Evolutionary conservation across 345 rosid species (phyloP), one percentile per base, ranked within the genome.

Genomic region (Angophora floribunda): DNA sequence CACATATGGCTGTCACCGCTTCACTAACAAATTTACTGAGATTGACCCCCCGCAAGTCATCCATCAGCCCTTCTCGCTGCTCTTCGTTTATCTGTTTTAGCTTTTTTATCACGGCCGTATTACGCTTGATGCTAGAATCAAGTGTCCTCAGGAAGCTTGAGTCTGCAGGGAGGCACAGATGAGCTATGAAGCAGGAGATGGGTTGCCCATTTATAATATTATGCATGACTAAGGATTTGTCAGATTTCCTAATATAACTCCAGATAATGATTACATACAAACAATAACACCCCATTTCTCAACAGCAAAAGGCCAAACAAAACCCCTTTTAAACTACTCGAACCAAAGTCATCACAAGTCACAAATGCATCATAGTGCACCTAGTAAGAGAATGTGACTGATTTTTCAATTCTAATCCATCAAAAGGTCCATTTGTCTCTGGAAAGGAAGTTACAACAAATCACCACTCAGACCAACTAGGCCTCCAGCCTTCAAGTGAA

Each of bases 1-100:
- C 99, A 93, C 99, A 98, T 87, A 96, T 96, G 86, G 98, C 95
- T 57, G 97, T 92, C 87, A 97, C 99, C 19, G 98, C 99, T 93
- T 97, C 99, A 90, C 98, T 97, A 51, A 98, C 99, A 88, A 97
- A 97, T 93, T 97, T 98, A 92, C 99, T 96, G 57, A 97, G 94
- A 85, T 98, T 97, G 36, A 97, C 97, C 92, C 92, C 89, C 63
- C 96, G 92, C 89, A 98, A 89, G 85, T 98, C 99, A 89, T 97
- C 99, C 97, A 96, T 92, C 85, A 98, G 89, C 86, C 96, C 98
- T 93, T 96, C 99, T 88, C 94, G 93, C 92, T 90, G 97, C 91
- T 97, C 99, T 88, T 97, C 99, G 86, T 97, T 98, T 87, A 96
- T 95, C 94, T 95, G 99, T 92, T 94, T 98, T 86, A 98, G 91